phyloP scores from a whole-genome alignment of 768 basidiomycete genomes.

The Rhizopogon roseolus region DNA sequence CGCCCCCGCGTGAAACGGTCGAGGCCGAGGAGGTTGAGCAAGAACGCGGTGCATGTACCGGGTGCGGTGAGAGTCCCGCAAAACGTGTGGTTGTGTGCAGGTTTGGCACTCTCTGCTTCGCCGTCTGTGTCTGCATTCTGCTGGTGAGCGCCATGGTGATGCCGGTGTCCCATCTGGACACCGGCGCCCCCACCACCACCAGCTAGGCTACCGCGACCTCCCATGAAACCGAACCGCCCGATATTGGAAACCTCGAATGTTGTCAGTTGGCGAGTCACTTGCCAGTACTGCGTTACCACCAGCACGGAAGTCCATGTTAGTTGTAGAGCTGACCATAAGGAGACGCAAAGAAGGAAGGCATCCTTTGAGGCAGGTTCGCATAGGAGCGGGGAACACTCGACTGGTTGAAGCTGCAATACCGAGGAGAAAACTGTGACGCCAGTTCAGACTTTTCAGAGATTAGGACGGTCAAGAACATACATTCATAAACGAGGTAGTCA shows the following conservation, averaged over 20 bases:
- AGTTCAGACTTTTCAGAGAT: neutral
- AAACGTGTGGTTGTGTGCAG: constrained; percentile 40
- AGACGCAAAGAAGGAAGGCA: constrained; percentile 79
- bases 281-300: constrained; percentile 84
- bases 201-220: constrained; percentile 73
- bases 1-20: constrained; percentile 92
- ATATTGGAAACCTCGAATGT: constrained; percentile 95
- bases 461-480: constrained; percentile 42
- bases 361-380: constrained; percentile 73
- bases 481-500: constrained; percentile 79
- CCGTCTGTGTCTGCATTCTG: constrained; percentile 42
- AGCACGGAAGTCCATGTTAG: constrained; percentile 93
- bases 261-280: constrained; percentile 91
- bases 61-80: constrained; percentile 28
- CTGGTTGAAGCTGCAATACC: constrained; percentile 13
- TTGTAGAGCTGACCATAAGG: constrained; percentile 86
- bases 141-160: constrained; percentile 33
- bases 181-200: constrained; percentile 50
- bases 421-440: constrained; percentile 49
- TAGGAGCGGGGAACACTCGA: constrained; percentile 32
- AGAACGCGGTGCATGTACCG: constrained; percentile 46
- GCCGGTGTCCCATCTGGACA: constrained; percentile 78
- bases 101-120: constrained; percentile 32
- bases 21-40: constrained; percentile 88
- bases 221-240: constrained; percentile 95